These are phyloP conservation scores for Penicillium paradoxum DNA, from an alignment of 495 filamentous ascomycete genomes.

Conservation along the genomic window DNA sequence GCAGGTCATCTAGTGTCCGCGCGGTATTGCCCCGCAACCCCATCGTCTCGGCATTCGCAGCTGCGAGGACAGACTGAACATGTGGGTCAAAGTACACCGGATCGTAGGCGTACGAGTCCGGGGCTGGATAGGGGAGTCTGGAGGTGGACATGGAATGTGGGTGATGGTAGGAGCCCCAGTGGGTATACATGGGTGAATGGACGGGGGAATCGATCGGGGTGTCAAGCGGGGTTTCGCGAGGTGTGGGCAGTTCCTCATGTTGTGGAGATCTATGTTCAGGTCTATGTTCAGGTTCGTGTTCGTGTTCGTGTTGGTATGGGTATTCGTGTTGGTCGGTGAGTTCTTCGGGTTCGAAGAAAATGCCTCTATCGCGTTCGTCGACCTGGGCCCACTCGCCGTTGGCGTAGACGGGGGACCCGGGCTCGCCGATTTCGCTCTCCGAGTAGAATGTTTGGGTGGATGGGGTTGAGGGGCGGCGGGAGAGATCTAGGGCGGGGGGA, in stretches of 20 bases:
- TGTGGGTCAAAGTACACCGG: slow-evolving; percentile 24
- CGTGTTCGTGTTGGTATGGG: not conserved
- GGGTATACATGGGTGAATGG: not conserved
- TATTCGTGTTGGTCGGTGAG: not conserved
- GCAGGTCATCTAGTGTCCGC: slow-evolving; percentile 23
- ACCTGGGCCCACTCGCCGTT: slow-evolving; percentile 28
- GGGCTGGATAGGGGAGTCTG: not conserved
- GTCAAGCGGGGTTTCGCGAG: not conserved
- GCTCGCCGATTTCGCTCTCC: slow-evolving; percentile 35
- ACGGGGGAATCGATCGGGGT: not conserved
- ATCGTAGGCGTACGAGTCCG: slow-evolving; percentile 14
- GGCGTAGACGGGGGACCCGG: slow-evolving; percentile 32
- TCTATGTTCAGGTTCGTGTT: too few species aligned
- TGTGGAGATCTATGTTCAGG: too few species aligned
- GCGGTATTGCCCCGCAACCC: slow-evolving; percentile 18
- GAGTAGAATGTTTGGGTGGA: slow-evolving; percentile 22
- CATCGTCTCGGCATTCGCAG: slow-evolving; percentile 28
- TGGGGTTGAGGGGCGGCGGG: slow-evolving; percentile 15
- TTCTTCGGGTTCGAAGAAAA: slow-evolving; percentile 14
- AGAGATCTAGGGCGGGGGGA: slow-evolving; percentile 8
- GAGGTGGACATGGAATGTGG: slow-evolving; percentile 4
- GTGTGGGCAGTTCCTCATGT: not conserved
- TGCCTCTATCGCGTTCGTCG: slow-evolving; percentile 23
- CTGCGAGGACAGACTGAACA: slow-evolving; percentile 26
- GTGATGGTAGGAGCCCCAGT: slow-evolving; percentile 3